phyloP scores from a whole-genome alignment of 495 filamentous ascomycete species.

The Penicillium atrosanguineum region DNA sequence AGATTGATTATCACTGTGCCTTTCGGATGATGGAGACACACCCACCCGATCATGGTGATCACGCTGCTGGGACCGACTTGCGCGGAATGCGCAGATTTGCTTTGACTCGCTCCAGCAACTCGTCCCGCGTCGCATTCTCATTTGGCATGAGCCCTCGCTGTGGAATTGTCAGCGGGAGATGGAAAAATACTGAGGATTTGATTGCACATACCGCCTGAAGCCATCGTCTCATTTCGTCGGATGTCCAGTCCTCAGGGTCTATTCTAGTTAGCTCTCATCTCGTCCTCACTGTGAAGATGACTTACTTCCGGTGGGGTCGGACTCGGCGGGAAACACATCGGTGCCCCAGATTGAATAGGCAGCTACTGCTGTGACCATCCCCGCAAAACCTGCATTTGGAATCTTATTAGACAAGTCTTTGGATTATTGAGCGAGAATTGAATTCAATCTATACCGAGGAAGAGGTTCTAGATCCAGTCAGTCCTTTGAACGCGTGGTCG shows the following conservation, averaged over 20 bases:
- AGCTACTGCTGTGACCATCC: slow-evolving; percentile 78
- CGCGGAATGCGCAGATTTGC: slow-evolving; percentile 65
- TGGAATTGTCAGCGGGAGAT: slow-evolving; percentile 6
- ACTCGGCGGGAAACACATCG: slow-evolving; percentile 69
- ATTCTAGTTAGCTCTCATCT: neutral
- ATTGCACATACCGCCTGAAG: slow-evolving; percentile 62
- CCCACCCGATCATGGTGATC: slow-evolving; percentile 4
- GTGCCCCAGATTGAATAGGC: slow-evolving; percentile 81
- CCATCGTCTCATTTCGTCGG: slow-evolving; percentile 71
- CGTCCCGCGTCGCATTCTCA: slow-evolving; percentile 63
- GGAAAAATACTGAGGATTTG: neutral
- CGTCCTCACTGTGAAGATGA: neutral
- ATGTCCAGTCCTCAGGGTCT: slow-evolving; percentile 71
- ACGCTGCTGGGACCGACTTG: slow-evolving; percentile 12
- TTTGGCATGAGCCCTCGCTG: slow-evolving; percentile 73
- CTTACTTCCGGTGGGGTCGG: slow-evolving; percentile 73
- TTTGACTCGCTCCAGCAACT: slow-evolving; percentile 76
- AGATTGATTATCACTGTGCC: neutral
- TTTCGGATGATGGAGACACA: neutral
- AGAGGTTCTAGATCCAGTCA: slow-evolving; percentile 44
- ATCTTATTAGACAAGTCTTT: slow-evolving; percentile 10
- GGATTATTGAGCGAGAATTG: neutral
- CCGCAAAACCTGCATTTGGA: slow-evolving; percentile 57
- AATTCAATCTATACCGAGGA: slow-evolving; percentile 50
- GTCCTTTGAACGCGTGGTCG: slow-evolving; percentile 3